A percentile compares a stretch with the other conserved stretches of the same genome.
Evolutionary conservation across 805 yeast species (phyloP).

Genomic region (Hanseniaspora pseudoguilliermondii): DNA sequence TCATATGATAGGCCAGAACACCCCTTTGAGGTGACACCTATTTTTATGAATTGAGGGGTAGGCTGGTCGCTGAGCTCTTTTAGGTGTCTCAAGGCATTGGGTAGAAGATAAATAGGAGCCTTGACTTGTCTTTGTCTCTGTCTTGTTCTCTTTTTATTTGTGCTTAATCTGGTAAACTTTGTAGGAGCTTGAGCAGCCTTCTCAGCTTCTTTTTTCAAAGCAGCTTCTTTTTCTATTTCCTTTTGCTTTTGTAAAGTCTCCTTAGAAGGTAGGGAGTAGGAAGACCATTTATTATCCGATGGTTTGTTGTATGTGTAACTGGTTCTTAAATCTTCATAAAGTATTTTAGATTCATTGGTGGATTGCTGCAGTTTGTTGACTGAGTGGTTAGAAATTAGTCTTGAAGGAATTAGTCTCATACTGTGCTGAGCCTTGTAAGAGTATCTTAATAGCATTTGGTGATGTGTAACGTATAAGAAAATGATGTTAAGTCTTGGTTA

Average conservation of each 20-base stretch:
- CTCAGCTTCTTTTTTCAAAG: conserved; percentile 13
- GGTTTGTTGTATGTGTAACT: neutral
- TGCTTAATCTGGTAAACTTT: conserved; percentile 1
- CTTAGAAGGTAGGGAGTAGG: conserved; percentile 36
- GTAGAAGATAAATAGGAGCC: conserved; percentile 72
- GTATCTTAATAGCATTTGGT: neutral
- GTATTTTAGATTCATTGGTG: neutral
- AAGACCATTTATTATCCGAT: conserved; percentile 26
- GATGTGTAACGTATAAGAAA: neutral
- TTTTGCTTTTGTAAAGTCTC: conserved; percentile 35
- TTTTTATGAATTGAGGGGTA: conserved; percentile 74
- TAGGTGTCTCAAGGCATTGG: conserved; percentile 64
- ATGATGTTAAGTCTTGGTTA: neutral
- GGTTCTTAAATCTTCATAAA: conserved; percentile 10
- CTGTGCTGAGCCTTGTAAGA: neutral
- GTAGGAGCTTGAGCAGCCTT: conserved; percentile 18
- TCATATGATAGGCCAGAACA: conserved; percentile 92
- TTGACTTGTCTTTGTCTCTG: conserved; percentile 64
- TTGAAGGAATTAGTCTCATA: neutral
- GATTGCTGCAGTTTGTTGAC: neutral
- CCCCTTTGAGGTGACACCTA: conserved; percentile 92
- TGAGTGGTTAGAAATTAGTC: neutral
- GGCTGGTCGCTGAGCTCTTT: conserved; percentile 60
- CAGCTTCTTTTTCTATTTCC: conserved; percentile 20
- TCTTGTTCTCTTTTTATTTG: conserved; percentile 36